Conservation (phyloP, 1,284 basidiomycete genomes). For the Puccinia novopanici region DNA sequence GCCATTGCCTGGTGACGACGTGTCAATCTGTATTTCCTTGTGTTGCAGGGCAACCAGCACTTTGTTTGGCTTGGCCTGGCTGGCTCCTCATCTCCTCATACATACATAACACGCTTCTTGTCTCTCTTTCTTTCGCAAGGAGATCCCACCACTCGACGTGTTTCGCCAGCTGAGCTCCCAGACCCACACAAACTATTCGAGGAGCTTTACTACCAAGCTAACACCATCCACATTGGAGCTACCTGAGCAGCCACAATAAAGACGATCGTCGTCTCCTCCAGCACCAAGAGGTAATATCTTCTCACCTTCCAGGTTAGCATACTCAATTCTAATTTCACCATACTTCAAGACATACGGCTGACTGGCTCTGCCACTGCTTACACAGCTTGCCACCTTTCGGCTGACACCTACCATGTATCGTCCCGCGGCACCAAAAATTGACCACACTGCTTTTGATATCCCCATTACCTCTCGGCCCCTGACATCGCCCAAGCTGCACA, state of each 20-base stretch:
- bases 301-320: neutral
- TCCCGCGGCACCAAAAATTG: conserved; percentile 26
- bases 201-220: neutral
- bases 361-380: neutral
- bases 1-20: conserved; percentile 15
- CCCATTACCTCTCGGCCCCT: conserved; percentile 24
- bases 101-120: neutral
- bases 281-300: neutral
- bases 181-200: neutral
- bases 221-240: neutral
- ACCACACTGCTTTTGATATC: conserved; percentile 25
- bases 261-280: neutral
- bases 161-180: neutral
- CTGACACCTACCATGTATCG: conserved; percentile 16
- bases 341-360: neutral
- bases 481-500: conserved; percentile 25
- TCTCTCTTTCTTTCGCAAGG: neutral
- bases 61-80: neutral
- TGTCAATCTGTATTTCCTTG: conserved; percentile 34
- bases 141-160: neutral
- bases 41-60: conserved; percentile 24
- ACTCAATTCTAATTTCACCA: neutral
- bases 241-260: neutral
- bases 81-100: neutral
- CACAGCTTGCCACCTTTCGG: neutral